Base-by-base conservation (phyloP, 768 basidiomycete genomes). In the Zangia roseola region DNA sequence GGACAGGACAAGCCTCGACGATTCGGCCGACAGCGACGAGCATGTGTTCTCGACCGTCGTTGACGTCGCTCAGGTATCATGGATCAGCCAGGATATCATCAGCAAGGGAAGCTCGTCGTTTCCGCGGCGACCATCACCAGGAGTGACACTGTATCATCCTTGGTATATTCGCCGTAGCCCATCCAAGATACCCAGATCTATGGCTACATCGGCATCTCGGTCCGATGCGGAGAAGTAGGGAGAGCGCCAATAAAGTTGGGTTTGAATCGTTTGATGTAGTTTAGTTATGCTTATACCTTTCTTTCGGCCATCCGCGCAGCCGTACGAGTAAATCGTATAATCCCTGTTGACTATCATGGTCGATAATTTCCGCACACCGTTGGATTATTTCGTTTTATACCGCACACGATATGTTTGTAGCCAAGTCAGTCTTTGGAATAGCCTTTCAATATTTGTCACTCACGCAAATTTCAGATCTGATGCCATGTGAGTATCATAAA, bases 1-100 rank as follows among this genome's bases (percentile, higher is more conserved):
- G 31, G 33, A 26, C 12, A 26, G 38, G 9, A 6, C 17, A 8
- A 37, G 23, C 19, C 21, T 42, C 0, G 54, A 50, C 2, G 39
- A 36, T 21, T 23, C 50, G 4, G 24, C 10, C 9, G 9, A 28
- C 19, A 4, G 39, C 24, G 2, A 12, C 14, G 14, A 40, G 10
- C 16, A 40, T 16, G 23, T 50, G n/a, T 49, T 61, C 41, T 58
- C 60, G n/a, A 52, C 53, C 4, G 19, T 60, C 31, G 19, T 60
- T 26, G 58, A 52, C 20, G 43, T 48, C 6, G 34, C 26, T 5
- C 24, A 43, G n/a, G 24, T 10, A 17, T 28, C 28, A 12, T 36
- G 10, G n/a, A 3, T 28, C 21, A 39, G 43, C n/a, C 47, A 57
- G 26, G 49, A 26, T 10, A 40, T 33, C 6, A 51, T 28, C 7